These are phyloP conservation scores for Schwanniomyces sp. DNA, from an alignment of 805 yeast genomes.

Conservation along the genomic window DNA sequence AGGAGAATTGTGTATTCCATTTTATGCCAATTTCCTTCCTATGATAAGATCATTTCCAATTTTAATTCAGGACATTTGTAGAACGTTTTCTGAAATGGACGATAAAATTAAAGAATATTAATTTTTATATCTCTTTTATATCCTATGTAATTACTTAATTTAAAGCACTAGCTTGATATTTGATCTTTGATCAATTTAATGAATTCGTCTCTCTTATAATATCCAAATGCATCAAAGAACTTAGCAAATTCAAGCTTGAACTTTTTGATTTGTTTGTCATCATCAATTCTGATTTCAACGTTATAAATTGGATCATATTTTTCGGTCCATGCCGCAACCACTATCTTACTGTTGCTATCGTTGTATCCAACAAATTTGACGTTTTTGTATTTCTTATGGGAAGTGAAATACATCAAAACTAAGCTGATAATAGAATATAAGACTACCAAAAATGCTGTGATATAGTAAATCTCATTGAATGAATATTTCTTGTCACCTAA, in stretches of 20 bases:
- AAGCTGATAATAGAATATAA: slow-evolving; percentile 38
- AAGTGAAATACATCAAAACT: slow-evolving; percentile 31
- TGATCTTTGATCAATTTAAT: slow-evolving; percentile 8
- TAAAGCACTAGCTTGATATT: background rate
- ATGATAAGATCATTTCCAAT: slow-evolving; percentile 42
- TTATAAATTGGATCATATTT: slow-evolving; percentile 48
- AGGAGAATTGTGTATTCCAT: slow-evolving; percentile 46
- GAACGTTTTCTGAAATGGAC: slow-evolving; percentile 40
- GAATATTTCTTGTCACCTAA: slow-evolving; percentile 48
- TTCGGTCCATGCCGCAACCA: slow-evolving; percentile 40
- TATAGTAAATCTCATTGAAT: slow-evolving; percentile 38
- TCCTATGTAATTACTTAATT: background rate
- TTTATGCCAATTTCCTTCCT: slow-evolving; percentile 49
- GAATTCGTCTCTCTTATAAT: slow-evolving; percentile 29
- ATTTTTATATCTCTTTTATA: background rate
- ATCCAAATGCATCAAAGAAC: slow-evolving; percentile 50
- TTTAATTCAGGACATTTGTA: slow-evolving; percentile 31
- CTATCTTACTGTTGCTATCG: slow-evolving; percentile 31
- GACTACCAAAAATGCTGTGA: slow-evolving; percentile 35
- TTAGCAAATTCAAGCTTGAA: slow-evolving; percentile 34
- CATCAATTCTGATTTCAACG: slow-evolving; percentile 31
- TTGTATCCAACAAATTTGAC: slow-evolving; percentile 47
- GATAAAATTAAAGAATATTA: slow-evolving; percentile 21
- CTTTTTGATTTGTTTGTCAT: slow-evolving; percentile 13
- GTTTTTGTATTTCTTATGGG: slow-evolving; percentile 37